Evolutionary conservation across 1,284 basidiomycete species (phyloP).

Genomic region (Schizopora paradoxa): DNA sequence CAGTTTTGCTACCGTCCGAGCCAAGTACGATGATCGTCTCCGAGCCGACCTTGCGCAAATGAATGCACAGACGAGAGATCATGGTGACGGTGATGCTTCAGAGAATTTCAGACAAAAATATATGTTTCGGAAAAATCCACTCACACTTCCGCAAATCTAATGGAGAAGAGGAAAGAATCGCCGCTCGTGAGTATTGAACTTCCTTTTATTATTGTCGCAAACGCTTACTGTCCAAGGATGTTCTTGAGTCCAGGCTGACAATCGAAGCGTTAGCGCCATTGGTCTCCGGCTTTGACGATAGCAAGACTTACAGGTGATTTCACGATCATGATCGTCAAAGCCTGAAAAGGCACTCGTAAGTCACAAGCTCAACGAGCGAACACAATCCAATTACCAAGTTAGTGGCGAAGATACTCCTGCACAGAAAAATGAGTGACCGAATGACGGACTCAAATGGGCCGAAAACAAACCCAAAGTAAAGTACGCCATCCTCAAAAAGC

Average conservation of each 20-base stretch:
- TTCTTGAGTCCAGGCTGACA: conserved; percentile 17
- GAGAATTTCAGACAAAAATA: not conserved
- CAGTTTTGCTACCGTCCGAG: conserved; percentile 2
- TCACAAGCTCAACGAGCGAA: not conserved
- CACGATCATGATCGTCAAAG: conserved; percentile 16
- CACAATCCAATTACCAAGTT: conserved; percentile 11
- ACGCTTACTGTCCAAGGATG: conserved; percentile 18
- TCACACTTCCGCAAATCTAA: conserved; percentile 1
- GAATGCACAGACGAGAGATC: conserved; percentile 19
- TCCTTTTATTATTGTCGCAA: too few relatives aligned
- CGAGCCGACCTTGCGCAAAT: conserved; percentile 9
- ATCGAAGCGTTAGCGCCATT: not conserved
- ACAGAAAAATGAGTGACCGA: not conserved
- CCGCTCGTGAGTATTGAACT: not conserved
- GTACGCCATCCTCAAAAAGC: conserved; percentile 10
- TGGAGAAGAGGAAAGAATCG: not conserved
- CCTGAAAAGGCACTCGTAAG: not conserved
- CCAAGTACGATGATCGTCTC: not conserved
- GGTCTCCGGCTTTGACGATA: not conserved
- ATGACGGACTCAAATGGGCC: too few relatives aligned
- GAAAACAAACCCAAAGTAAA: conserved; percentile 7
- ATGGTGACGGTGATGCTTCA: conserved; percentile 15
- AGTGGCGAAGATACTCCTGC: conserved; percentile 6
- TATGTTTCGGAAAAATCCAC: not conserved
- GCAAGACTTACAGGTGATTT: conserved; percentile 13